phyloP scores from a whole-genome alignment of 2,329 filamentous ascomycete genomes.

The Raffaelea albimanens region DNA sequence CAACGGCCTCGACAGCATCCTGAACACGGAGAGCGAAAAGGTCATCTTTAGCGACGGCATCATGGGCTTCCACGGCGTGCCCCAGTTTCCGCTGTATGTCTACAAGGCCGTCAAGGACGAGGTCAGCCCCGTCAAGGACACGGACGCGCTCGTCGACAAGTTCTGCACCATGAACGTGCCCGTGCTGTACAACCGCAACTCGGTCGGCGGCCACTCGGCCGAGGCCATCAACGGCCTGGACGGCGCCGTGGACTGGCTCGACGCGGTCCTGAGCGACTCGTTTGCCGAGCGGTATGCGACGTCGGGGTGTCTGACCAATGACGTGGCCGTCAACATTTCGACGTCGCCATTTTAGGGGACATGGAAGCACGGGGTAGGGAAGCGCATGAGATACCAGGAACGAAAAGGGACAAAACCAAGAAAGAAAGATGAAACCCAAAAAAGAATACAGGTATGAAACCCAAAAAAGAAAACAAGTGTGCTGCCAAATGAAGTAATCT shows the following conservation, averaged over 20 bases:
- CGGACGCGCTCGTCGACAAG: conserved; percentile 5
- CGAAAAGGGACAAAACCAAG: too few species aligned
- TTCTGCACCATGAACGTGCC: conserved; percentile 28
- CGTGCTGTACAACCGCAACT: conserved; percentile 34
- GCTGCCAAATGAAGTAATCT: too few species aligned
- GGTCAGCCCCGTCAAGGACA: conserved; percentile 29
- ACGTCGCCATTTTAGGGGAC: conserved; percentile 2
- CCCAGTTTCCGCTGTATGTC: conserved; percentile 33
- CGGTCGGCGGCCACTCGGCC: conserved; percentile 28
- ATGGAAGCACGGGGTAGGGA: too few species aligned
- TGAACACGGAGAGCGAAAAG: conserved; percentile 5
- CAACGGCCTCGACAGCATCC: conserved; percentile 19
- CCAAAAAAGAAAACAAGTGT: too few species aligned
- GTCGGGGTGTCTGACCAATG: conserved; percentile 8
- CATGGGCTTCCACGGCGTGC: conserved; percentile 28
- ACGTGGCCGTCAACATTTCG: conserved; percentile 8
- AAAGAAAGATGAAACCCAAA: too few species aligned
- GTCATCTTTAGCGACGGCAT: conserved; percentile 21
- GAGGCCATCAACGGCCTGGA: conserved; percentile 17
- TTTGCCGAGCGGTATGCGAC: conserved; percentile 6
- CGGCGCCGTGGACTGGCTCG: conserved; percentile 15
- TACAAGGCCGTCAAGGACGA: conserved; percentile 31
- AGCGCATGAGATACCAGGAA: too few species aligned
- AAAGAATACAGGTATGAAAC: too few species aligned
- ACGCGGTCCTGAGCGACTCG: conserved; percentile 11